Base-by-base conservation (phyloP, 306 rosid species). In the Adenanthera pavonina region DNA sequence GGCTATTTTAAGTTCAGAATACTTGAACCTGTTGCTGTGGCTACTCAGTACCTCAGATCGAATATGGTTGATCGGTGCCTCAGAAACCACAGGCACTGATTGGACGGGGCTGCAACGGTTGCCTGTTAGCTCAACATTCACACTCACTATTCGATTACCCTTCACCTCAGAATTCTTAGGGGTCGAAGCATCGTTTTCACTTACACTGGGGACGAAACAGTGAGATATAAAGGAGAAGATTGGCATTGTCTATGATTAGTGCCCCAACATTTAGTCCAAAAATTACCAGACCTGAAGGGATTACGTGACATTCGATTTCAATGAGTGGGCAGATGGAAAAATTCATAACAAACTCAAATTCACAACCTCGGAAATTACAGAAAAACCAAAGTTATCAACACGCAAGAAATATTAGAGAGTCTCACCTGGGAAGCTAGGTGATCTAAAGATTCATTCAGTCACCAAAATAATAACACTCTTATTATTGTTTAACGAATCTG, bases 1-100 rank as follows among this genome's bases (percentile, higher is more conserved):
- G 43, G 89, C 86, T 69, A 61, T 57, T 75, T 79, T 64, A 36
- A 86, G 86, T 64, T 82, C 89, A 46, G 82, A 69, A 80, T 82
- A 82, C 52, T 48, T 15, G 53, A 79, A 79, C 54, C 3, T 57
- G 72, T 56, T 38, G 76, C 53, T 19, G 6, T 46, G 65, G 56
- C 69, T 36, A 6, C 51, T 41, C 40, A 54, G 53, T 52, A 57
- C 54, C 75, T 48, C 38, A 44, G 80, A 46, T 65, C 33, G 76
- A 35, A 44, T 82, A 62, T 51, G 53, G 43, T 2, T 33, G 54
- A 64, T 66, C 15, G 83, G 80, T 74, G 53, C 15, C 47, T 38
- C 67, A 66, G 86, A 57, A 43, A 54, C 11, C 76, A 78, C 83
- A 46, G 71, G 40, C 40, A 53, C 64, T 10, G 79, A 67, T 61